phyloP scores from a whole-genome alignment of 2,329 filamentous ascomycete genomes.

The Fonsecaea erecta region DNA sequence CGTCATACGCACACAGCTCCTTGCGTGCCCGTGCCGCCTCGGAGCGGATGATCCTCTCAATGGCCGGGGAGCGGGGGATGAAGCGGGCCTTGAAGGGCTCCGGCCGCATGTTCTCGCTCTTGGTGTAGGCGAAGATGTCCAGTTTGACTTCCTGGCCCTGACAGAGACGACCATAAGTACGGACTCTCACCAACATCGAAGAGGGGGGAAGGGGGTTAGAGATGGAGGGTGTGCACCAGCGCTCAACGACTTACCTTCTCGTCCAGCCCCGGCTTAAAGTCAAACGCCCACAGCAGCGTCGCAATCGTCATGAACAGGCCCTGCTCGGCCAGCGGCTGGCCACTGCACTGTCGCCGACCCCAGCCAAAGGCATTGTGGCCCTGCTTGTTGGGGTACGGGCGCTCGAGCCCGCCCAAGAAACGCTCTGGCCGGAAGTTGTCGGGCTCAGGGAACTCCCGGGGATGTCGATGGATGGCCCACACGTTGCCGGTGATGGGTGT shows the following conservation, averaged over 20 bases:
- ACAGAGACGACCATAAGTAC: neutral
- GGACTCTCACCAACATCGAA: no score
- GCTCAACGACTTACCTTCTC: conserved; percentile 28
- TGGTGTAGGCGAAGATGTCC: conserved; percentile 27
- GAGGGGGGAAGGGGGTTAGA: no score
- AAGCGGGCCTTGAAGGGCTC: conserved; percentile 29
- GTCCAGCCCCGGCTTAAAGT: conserved; percentile 52
- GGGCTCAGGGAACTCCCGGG: conserved; percentile 46
- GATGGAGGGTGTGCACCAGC: no score
- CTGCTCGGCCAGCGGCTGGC: conserved; percentile 62
- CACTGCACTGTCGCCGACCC: conserved; percentile 60
- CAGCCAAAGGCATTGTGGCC: conserved; percentile 63
- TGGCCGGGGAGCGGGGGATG: conserved; percentile 19
- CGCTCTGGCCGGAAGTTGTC: conserved; percentile 52
- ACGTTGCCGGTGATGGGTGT: conserved; percentile 40
- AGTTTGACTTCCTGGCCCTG: conserved; percentile 27
- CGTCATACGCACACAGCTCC: conserved; percentile 25
- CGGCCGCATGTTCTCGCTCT: conserved; percentile 29
- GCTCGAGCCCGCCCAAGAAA: conserved; percentile 42
- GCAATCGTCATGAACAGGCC: conserved; percentile 64
- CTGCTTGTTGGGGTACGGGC: conserved; percentile 56
- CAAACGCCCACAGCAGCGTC: conserved; percentile 63
- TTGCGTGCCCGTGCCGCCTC: conserved; percentile 24
- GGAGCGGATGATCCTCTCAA: conserved; percentile 21
- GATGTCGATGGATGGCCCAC: conserved; percentile 41